Base-by-base conservation (phyloP, 768 basidiomycete genomes). In the Psilocybe tampanensis region DNA sequence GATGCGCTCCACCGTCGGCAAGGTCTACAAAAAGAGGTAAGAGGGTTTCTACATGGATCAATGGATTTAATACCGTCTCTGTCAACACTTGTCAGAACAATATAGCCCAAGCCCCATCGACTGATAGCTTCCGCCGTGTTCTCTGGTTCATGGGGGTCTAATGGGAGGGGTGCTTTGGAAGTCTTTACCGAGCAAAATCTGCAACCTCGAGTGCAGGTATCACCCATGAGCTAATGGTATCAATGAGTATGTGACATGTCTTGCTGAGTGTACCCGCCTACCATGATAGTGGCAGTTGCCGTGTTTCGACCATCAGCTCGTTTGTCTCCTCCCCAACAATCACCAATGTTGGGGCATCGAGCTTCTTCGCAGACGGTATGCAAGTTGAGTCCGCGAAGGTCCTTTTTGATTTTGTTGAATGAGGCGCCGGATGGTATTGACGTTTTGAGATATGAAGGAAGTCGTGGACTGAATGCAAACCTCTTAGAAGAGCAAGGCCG, bases 311-410 rank as follows among this genome's bases (percentile, higher is more conserved):
- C 88, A 54, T 91, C 90, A 56, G 82, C 83, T 51, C 87, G 86
- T 7, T 82, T 85, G 41, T 86, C 88, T 8, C 95, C 95, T 41
- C 97, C 94, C 97, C 97, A 99, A 67, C 97, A 99, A 67, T 98
- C 96, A n/a, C 96, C 97, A 54, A 99, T 98, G 67, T 99, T 99
- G 0, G 97, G 97, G 78, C 97, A 99, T 60, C 95, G 83, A 33
- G 97, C 97, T 71, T 99, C 97, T 73, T 99, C 97, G 67, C 97
- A 99, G 2, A 99, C 97, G 0, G 97, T 99, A 67, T 97, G 94
- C 47, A 99, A 77, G 8, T 85, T 85, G 2, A 99, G 82, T 1
- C 95, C 96, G 51, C 97, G 80, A 13, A 99, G 80, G 72, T 99
- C 97, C 63, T 89, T 92, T 82, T 96, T 98, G 61, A 99, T 98